phyloP scores from a whole-genome alignment of 352 stramenopile genomes.

The Aphanomyces invadans region DNA sequence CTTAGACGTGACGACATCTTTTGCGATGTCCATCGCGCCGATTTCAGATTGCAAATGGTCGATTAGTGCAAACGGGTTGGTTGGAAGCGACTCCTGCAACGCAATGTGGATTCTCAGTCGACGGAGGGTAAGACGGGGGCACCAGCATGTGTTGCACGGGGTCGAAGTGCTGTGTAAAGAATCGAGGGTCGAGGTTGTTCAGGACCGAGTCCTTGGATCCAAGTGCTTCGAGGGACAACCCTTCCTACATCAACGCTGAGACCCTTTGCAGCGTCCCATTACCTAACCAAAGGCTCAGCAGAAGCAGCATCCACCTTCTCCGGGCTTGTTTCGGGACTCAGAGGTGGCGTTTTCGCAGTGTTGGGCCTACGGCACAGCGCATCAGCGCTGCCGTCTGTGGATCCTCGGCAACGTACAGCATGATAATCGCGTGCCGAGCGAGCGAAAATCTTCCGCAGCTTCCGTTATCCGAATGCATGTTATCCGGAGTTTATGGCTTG shows the following conservation, averaged over 20 bases:
- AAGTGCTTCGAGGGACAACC: not conserved
- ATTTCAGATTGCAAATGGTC: conserved; percentile 75
- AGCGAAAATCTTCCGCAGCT: not conserved
- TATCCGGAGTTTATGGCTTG: no score
- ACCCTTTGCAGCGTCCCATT: no score
- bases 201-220: conserved; percentile 49
- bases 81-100: conserved; percentile 54
- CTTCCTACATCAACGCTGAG: not conserved
- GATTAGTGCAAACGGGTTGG: conserved; percentile 40
- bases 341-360: not conserved
- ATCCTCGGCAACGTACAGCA: not conserved
- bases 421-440: no score
- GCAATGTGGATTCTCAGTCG: not conserved
- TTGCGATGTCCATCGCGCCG: conserved; percentile 69
- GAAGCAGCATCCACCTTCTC: not conserved
- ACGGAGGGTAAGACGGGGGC: not conserved
- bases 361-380: not conserved
- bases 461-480: not conserved
- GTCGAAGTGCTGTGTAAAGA: conserved; percentile 78
- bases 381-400: not conserved
- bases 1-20: conserved; percentile 61
- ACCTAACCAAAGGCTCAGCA: not conserved
- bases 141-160: conserved; percentile 59
- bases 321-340: not conserved
- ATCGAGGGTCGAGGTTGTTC: conserved; percentile 60